phyloP scores from a whole-genome alignment of 495 filamentous ascomycete species.

The Beverwykella pulmonaria region DNA sequence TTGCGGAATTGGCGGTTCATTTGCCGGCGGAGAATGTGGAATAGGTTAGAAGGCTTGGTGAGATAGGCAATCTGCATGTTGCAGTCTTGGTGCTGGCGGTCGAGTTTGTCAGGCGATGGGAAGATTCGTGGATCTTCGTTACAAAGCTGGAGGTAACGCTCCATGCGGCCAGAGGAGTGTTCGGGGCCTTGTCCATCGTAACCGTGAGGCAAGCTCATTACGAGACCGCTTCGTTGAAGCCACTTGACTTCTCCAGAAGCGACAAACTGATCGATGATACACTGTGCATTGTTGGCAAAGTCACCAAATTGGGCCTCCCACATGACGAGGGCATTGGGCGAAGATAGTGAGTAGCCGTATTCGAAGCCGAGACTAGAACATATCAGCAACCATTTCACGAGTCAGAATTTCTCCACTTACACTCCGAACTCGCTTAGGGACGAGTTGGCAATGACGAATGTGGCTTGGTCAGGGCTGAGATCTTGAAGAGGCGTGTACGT shows the following conservation, averaged over 20 bases:
- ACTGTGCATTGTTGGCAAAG: slow-evolving; percentile 99
- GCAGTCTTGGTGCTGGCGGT: slow-evolving; percentile 98
- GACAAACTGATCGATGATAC: slow-evolving; percentile 98
- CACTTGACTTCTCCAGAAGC: slow-evolving; percentile 97
- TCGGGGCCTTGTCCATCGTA: slow-evolving; percentile 98
- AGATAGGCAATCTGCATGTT: slow-evolving; percentile 98
- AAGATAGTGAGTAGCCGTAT: slow-evolving; percentile 96
- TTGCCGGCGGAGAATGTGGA: slow-evolving; percentile 94
- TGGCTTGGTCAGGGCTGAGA: slow-evolving; percentile 83
- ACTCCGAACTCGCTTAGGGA: slow-evolving; percentile 93
- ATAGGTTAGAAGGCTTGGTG: slow-evolving; percentile 89
- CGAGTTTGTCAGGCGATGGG: slow-evolving; percentile 81
- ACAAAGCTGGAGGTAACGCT: slow-evolving; percentile 95
- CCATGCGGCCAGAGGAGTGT: slow-evolving; percentile 96
- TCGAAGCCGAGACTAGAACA: slow-evolving; percentile 80
- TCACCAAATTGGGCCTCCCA: slow-evolving; percentile 99
- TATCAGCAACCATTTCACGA: slow-evolving; percentile 8
- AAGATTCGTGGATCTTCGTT: slow-evolving; percentile 97
- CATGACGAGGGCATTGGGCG: slow-evolving; percentile 94
- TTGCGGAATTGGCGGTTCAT: slow-evolving; percentile 99
- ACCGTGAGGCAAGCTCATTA: slow-evolving; percentile 92
- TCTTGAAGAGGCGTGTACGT: slow-evolving; percentile 93
- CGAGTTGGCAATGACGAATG: slow-evolving; percentile 96
- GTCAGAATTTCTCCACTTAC: slow-evolving; percentile 48
- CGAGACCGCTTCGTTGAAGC: slow-evolving; percentile 93